These are phyloP conservation scores for Linum trigynum DNA, from an alignment of 345 rosid genomes.

Conservation along the genomic window DNA sequence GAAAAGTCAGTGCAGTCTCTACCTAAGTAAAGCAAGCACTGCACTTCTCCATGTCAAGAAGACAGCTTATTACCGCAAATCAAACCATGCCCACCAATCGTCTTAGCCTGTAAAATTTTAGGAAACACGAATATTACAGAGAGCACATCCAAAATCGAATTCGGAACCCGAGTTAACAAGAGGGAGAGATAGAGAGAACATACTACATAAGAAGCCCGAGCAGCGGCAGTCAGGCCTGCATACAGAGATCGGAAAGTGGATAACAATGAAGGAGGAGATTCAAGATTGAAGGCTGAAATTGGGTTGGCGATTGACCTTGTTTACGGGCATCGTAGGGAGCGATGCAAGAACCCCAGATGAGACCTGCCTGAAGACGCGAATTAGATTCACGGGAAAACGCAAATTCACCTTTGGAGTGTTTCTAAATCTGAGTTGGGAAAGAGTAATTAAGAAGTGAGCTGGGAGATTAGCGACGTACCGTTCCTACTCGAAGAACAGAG, in stretches of 20 bases:
- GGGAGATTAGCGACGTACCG: slow-evolving; percentile 22
- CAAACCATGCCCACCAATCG: slow-evolving; percentile 43
- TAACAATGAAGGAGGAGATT: too few relatives aligned
- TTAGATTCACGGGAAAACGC: background rate
- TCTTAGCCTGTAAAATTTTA: slow-evolving; percentile 38
- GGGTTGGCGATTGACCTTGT: slow-evolving; percentile 25
- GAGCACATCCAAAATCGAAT: slow-evolving; percentile 9
- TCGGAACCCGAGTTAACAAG: background rate
- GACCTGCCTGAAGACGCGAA: slow-evolving; percentile 50
- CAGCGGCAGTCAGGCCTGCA: slow-evolving; percentile 54
- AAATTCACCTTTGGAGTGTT: background rate
- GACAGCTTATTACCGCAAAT: slow-evolving; percentile 52
- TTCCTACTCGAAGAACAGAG: slow-evolving; percentile 50
- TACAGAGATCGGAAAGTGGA: background rate
- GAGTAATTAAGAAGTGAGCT: background rate
- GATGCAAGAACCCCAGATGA: slow-evolving; percentile 56
- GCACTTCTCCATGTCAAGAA: too few relatives aligned
- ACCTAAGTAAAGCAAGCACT: background rate
- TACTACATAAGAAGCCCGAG: slow-evolving; percentile 73
- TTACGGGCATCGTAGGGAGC: slow-evolving; percentile 57
- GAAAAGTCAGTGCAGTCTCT: background rate
- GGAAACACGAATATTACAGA: too few relatives aligned
- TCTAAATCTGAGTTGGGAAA: background rate
- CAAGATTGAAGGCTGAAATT: background rate
- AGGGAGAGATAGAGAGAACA: background rate